Evolutionary conservation across 1,139 yeast species (phyloP), one percentile per base, ranked within the genome.

Genomic region (Geotrichum bryndzae): DNA sequence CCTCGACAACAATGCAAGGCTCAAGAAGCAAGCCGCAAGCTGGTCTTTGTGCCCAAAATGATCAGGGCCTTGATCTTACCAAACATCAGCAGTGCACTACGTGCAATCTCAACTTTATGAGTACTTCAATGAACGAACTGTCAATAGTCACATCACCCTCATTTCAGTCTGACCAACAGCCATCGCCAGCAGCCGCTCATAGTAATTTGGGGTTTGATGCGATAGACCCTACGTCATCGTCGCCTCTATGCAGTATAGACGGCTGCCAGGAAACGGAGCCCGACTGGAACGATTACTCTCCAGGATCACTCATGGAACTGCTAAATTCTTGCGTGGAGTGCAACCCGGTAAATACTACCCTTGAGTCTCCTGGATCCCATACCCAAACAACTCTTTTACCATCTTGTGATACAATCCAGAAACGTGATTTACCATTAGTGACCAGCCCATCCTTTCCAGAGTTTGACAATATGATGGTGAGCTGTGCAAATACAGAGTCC

Each of bases 61-160:
- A 41, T 41, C 46, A 2, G 18, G 15, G 46, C n/a, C 22, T 41
- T 41, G 46, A 41, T 41, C 18, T n/a, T 2, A n/a, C n/a, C 6
- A 15, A 41, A 41, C 46, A n/a, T 2, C 46, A 50, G 8, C 52
- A 23, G 31, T 57, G 59, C 45, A 51, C 51, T 7, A 27, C 51
- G 3, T 57, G 59, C 31, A 54, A 51, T 29, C 55, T 58, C 13
- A 54, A 54, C 48, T 53, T 54, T 23, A 58, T 58, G 61, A 51
- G 54, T 35, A 51, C 52, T 15, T 54, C 58, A 3, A 58, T 58
- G 61, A 54, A 54, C 29, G 58, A 54, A 11, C 55, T 58, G 15
- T 54, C 61, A 22, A 18, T 58, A n/a, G 33, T n/a, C 6, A 33
- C 23, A 11, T 25, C 52, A 13, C 13, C 53, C 45, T 29, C 46